Base-by-base conservation (phyloP, 768 basidiomycete genomes). In the Daedalea quercina region DNA sequence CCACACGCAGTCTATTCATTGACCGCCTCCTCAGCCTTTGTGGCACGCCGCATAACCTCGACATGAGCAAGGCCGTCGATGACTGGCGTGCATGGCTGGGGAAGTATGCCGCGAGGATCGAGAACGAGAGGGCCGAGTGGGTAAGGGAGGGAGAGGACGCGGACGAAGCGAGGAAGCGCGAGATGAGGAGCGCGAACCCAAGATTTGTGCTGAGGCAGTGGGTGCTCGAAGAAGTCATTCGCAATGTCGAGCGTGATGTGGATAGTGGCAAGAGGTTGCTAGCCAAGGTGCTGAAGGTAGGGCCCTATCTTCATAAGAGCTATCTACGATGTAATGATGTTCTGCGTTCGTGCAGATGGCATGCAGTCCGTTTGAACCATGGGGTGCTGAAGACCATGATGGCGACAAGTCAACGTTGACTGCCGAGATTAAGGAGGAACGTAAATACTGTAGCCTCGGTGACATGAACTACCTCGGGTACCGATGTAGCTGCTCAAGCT, bases 171-270 rank as follows among this genome's bases (percentile, higher is more conserved):
- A 70, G 85, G 48, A 68, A 73, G 53, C 67, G 62, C 13, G 81
- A 74, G 33, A 78, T 80, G 71, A 76, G 73, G 55, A 66, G 57
- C 22, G 81, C 76, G 25, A 99, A 99, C 65, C 96, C 96, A 17
- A 76, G 94, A 33, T 98, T 99, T 68, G 84, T 95, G 31, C 69
- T 98, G 54, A 75, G 96, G 54, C 96, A 98, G 69, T 98, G 96
- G 96, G 72, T 98, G 9, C 74, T 99, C 31, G 94, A 98, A 66
- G 94, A 98, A 63, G 85, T 90, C 22, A 98, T 98, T 63, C 68
- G 70, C 56, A 78, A 78, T 57, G 79, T 92, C 1, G 88, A 93
- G 63, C 68, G 69, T 54, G 87, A 93, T 60, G 64, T 73, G 9
- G 71, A 73, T 20, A 78, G 70, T 54, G 87, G 87, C 45, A 84